phyloP scores from a whole-genome alignment of 176 grass and related monocot genomes.

The Paspalum notatum region DNA sequence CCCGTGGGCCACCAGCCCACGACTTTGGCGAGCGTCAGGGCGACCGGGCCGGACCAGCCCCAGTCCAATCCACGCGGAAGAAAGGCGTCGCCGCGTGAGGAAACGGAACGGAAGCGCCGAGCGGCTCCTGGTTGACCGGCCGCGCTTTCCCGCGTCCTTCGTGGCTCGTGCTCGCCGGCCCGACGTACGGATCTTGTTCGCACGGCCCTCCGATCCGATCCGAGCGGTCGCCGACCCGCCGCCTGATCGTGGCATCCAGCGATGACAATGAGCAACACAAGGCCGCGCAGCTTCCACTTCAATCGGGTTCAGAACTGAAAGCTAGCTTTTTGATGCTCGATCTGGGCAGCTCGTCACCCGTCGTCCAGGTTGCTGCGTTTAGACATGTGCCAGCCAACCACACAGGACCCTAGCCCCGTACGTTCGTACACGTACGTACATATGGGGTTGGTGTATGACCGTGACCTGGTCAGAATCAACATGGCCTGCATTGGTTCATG shows the following conservation, averaged over 20 bases:
- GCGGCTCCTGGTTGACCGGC: neutral
- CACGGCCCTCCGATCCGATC: neutral
- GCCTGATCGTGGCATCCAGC: neutral
- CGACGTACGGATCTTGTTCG: slow-evolving; percentile 9
- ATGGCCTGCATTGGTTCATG: neutral
- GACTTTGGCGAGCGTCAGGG: too few relatives aligned
- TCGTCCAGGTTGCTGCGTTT: neutral
- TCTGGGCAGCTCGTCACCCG: neutral
- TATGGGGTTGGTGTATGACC: neutral
- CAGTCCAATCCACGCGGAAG: too few relatives aligned
- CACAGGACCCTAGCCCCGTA: neutral
- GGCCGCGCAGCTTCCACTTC: neutral
- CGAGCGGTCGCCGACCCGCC: too few relatives aligned
- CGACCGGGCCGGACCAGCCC: too few relatives aligned
- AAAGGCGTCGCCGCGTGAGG: too few relatives aligned
- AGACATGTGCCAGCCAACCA: neutral
- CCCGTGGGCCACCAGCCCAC: too few relatives aligned
- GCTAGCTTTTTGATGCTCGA: neutral
- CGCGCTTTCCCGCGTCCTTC: neutral
- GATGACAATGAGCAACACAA: neutral
- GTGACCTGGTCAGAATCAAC: neutral
- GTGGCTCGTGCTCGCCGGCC: neutral
- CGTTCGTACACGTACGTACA: neutral
- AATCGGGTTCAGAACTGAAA: slow-evolving; percentile 4
- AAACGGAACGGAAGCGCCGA: neutral